phyloP scores from a whole-genome alignment of 1,284 basidiomycete genomes.

The Papiliotrema flavescens region DNA sequence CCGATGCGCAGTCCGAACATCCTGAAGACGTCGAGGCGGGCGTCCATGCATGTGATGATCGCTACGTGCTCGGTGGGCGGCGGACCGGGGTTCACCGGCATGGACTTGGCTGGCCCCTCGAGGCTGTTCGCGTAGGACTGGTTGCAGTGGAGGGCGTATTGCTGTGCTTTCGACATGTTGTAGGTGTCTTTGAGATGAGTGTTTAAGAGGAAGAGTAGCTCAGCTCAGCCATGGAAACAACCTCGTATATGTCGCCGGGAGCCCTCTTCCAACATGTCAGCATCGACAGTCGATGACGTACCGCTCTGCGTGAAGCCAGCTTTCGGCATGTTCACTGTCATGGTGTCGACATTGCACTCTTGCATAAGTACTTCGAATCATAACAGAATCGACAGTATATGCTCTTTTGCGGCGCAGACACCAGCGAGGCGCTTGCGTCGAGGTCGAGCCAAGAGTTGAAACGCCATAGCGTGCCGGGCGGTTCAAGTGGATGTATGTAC shows the following conservation, averaged over 20 bases:
- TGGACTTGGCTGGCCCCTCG: slow-evolving; percentile 1
- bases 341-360: no score
- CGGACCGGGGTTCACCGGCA: slow-evolving; percentile 12
- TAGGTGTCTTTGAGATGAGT: neutral
- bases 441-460: no score
- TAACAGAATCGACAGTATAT: no score
- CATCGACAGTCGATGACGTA: neutral
- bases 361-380: no score
- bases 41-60: slow-evolving; percentile 24
- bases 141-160: slow-evolving; percentile 17
- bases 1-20: slow-evolving; percentile 22
- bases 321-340: no score
- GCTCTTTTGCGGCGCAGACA: no score
- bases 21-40: slow-evolving; percentile 18
- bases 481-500: no score
- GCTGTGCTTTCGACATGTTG: slow-evolving; percentile 12
- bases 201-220: no score
- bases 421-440: no score
- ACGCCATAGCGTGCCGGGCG: no score
- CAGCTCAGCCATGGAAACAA: no score
- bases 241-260: neutral
- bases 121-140: slow-evolving; percentile 6
- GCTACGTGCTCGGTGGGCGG: slow-evolving; percentile 13
- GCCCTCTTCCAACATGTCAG: neutral
- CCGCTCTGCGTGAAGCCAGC: no score